Base-by-base conservation (phyloP, 2,329 filamentous ascomycete species). In the Seiridium unicorne region DNA sequence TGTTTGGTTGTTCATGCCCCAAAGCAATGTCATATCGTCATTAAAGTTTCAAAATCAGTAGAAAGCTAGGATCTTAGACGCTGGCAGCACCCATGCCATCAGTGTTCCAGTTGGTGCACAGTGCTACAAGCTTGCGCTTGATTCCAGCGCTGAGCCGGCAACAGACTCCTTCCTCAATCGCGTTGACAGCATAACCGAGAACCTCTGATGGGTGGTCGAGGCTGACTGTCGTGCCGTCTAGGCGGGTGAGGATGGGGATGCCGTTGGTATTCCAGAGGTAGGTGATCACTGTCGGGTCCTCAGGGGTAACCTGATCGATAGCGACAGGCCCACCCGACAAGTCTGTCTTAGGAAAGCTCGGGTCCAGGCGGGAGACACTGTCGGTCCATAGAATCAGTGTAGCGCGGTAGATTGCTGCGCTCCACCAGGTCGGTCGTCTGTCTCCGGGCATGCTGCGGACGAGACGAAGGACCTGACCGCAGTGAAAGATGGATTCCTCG, bases 371-470 rank as follows among this genome's bases (percentile, higher is more conserved):
- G 5, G 76, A 78, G 59, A 89, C 72, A 65, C 85, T 84, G 65
- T 89, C 84, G 2, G 82, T 79, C 87, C 86, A 89, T 2, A 89
- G 75, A 46, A 87, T 81, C 59, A 89, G 75, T 3, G 81, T 81
- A 2, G 82, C 87, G n/a, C 89, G 85, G 70, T 91, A 91, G 46
- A 91, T 76, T 3, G 87, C 88, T 1, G 81, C 84, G n/a, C 86
- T 77, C 88, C 88, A 91, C 89, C 89, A 92, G 44, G 81, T 83
- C 5, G 89, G 89, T 31, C 87, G 82, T 3, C 83, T 78, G 54
- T 85, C 82, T 36, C 76, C 74, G 2, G 84, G 81, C 82, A 91
- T 89, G 11, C 77, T 75, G 5, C 83, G 78, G 44, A 90, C 73
- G 9, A 89, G 77, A 3, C 86, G 81, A 48, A 89, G 75, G 3